Conservation (phyloP, 495 filamentous ascomycete genomes). For the Stereocaulon alpinum region DNA sequence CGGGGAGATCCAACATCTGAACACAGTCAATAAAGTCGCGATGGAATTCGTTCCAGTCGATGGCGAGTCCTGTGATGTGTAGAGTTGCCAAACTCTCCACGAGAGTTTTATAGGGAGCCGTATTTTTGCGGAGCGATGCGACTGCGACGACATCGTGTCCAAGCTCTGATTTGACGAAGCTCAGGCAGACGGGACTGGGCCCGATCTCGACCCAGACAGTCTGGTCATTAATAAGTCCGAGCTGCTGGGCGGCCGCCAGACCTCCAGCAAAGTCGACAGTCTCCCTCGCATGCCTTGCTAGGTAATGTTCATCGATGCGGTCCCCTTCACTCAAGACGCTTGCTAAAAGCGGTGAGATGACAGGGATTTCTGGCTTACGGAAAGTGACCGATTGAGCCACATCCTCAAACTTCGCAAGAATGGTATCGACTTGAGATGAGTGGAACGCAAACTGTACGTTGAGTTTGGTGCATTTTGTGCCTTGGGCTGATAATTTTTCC, state of each 20-base stretch:
- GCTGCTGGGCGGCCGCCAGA: slow-evolving; percentile 34
- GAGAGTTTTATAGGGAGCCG: slow-evolving; percentile 44
- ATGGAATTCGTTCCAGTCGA: slow-evolving; percentile 60
- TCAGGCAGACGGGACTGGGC: slow-evolving; percentile 47
- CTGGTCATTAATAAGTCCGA: slow-evolving; percentile 38
- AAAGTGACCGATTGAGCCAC: slow-evolving; percentile 50
- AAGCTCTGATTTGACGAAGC: slow-evolving; percentile 49
- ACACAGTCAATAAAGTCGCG: slow-evolving; percentile 43
- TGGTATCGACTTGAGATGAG: slow-evolving; percentile 67
- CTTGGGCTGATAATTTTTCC: slow-evolving; percentile 42
- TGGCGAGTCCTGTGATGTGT: slow-evolving; percentile 44
- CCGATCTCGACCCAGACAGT: slow-evolving; percentile 44
- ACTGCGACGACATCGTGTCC: slow-evolving; percentile 39
- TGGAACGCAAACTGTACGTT: slow-evolving; percentile 75
- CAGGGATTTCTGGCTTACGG: slow-evolving; percentile 49
- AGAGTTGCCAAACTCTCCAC: slow-evolving; percentile 41
- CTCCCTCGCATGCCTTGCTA: slow-evolving; percentile 22
- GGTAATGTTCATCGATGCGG: slow-evolving; percentile 35
- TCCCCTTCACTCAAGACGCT: slow-evolving; percentile 45
- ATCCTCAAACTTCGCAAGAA: slow-evolving; percentile 55
- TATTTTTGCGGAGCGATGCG: slow-evolving; percentile 32
- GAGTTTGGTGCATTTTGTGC: slow-evolving; percentile 58
- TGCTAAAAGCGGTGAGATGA: slow-evolving; percentile 60
- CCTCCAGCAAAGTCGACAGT: slow-evolving; percentile 23
- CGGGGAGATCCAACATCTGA: slow-evolving; percentile 46